phyloP scores from a whole-genome alignment of 805 yeast species.

The Yamadazyma takamatsuzukensis region DNA sequence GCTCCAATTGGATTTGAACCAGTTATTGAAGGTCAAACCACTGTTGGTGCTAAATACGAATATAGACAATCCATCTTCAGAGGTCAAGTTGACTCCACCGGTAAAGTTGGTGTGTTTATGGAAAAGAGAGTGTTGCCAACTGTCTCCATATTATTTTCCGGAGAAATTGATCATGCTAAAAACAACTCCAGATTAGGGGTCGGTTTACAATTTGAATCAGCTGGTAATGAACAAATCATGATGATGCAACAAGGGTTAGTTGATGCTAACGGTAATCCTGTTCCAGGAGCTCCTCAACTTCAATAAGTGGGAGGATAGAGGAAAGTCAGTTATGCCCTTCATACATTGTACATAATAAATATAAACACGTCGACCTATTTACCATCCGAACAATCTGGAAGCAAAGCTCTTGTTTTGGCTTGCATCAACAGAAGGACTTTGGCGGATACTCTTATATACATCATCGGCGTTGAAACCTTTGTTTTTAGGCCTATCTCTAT shows the following conservation, averaged over 20 bases:
- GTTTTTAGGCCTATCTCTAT: no score
- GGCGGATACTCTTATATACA: slow-evolving; percentile 11
- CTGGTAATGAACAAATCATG: slow-evolving; percentile 89
- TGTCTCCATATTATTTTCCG: slow-evolving; percentile 80
- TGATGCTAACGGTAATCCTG: slow-evolving; percentile 82
- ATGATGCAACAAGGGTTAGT: slow-evolving; percentile 85
- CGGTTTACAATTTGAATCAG: slow-evolving; percentile 93
- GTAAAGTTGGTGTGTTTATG: slow-evolving; percentile 85
- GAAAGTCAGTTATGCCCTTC: neutral
- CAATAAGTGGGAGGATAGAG: slow-evolving; percentile 1
- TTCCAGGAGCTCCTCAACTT: slow-evolving; percentile 70
- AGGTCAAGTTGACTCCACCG: slow-evolving; percentile 88
- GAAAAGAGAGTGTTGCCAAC: slow-evolving; percentile 94
- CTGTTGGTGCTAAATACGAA: slow-evolving; percentile 96
- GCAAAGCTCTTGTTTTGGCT: slow-evolving; percentile 17
- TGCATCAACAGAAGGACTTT: slow-evolving; percentile 1
- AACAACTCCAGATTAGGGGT: slow-evolving; percentile 78
- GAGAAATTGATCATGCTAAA: slow-evolving; percentile 83
- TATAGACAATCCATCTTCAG: slow-evolving; percentile 94
- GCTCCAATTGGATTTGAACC: slow-evolving; percentile 81
- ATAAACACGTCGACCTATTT: slow-evolving; percentile 2
- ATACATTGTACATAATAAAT: slow-evolving; percentile 8
- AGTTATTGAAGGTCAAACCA: slow-evolving; percentile 84
- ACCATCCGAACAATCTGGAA: slow-evolving; percentile 40
- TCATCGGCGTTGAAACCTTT: slow-evolving; percentile 7